Conservation (phyloP, 2,329 filamentous ascomycete genomes). For the Colletotrichum aenigma region DNA sequence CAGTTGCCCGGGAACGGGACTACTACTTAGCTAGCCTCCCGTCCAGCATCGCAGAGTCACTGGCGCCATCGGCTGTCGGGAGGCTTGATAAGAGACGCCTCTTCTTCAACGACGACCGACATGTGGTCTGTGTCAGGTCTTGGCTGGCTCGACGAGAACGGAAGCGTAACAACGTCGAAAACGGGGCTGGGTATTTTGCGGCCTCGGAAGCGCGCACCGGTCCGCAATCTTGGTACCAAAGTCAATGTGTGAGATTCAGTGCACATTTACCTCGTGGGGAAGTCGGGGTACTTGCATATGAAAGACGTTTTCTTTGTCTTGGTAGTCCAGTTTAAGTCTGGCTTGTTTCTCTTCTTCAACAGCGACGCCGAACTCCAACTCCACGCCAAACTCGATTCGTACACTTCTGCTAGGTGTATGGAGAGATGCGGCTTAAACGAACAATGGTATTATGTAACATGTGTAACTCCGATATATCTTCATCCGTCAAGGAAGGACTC, state of each 20-base stretch:
- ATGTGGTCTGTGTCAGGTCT: background rate
- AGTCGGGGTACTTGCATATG: conserved; percentile 14
- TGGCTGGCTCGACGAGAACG: background rate
- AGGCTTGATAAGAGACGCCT: conserved; percentile 4
- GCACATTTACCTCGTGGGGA: conserved; percentile 8
- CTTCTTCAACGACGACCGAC: conserved; percentile 15
- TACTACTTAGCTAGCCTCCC: conserved; percentile 2
- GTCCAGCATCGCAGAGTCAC: background rate
- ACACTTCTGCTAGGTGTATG: background rate
- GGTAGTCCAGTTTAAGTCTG: conserved; percentile 5
- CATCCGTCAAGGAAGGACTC: conserved; percentile 32
- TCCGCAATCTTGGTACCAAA: background rate
- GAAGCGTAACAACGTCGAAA: conserved; percentile 7
- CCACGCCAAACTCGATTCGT: background rate
- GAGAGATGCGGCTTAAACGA: background rate
- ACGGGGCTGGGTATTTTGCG: background rate
- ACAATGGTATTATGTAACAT: conserved; percentile 1
- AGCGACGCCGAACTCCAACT: background rate
- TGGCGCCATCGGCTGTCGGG: background rate
- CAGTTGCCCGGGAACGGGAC: background rate
- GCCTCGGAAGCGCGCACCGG: conserved; percentile 1
- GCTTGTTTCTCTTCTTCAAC: background rate
- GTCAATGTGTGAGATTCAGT: background rate
- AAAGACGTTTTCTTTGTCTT: conserved; percentile 19
- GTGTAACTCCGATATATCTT: background rate